Evolutionary conservation across 2,329 filamentous ascomycete genomes (phyloP).

Genomic region (Cladosporium phlei): DNA sequence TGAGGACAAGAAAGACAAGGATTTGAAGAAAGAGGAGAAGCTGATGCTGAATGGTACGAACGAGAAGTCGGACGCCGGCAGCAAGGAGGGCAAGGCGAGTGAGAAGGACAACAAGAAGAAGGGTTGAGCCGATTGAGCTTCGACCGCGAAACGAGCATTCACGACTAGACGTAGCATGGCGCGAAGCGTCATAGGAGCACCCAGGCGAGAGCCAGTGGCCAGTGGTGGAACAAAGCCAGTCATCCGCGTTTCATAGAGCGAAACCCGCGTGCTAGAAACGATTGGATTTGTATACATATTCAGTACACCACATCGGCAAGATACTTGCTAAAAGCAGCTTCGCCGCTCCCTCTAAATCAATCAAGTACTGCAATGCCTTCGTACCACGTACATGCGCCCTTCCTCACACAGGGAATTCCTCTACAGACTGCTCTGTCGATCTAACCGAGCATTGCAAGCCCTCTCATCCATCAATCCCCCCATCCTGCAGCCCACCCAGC

Average conservation of each 20-base stretch:
- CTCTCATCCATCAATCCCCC: constrained; percentile 34
- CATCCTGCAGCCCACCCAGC: constrained; percentile 61
- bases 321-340: not conserved
- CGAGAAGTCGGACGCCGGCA: constrained; percentile 37
- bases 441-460: too few relatives aligned
- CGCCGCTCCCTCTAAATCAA: not conserved
- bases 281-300: constrained; percentile 1
- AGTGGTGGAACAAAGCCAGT: not conserved
- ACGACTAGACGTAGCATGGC: constrained; percentile 8
- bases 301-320: not conserved
- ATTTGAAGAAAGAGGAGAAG: constrained; percentile 60
- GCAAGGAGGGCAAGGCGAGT: constrained; percentile 43
- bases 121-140: constrained; percentile 15
- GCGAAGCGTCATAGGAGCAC: not conserved
- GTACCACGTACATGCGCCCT: too few relatives aligned
- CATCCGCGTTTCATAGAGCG: not conserved
- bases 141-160: not conserved
- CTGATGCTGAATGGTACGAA: constrained; percentile 54
- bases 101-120: constrained; percentile 53
- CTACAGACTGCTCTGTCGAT: too few relatives aligned
- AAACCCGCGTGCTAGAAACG: not conserved
- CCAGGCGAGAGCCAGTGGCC: too few relatives aligned
- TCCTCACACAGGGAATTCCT: too few relatives aligned
- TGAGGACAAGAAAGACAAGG: constrained; percentile 51
- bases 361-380: too few relatives aligned